A percentile compares a stretch with the other conserved stretches of the same genome.
Evolutionary conservation across 257 asterid genomes (phyloP).

Genomic region (Gentiana macrophylla): DNA sequence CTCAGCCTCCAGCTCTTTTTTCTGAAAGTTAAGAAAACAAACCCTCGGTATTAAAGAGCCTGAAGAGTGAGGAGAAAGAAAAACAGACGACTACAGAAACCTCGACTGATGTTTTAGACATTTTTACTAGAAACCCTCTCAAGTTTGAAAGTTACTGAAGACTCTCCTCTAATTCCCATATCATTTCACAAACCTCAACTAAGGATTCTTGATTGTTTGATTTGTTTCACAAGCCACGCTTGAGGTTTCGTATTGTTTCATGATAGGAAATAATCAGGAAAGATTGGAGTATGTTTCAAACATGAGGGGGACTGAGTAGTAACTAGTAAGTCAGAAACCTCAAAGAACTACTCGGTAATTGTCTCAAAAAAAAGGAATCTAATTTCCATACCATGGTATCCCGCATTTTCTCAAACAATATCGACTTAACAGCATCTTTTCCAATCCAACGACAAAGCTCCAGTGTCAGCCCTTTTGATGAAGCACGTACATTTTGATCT

Average conservation of each 20-base stretch:
- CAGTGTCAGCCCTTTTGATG: conserved; percentile 88
- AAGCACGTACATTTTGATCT: conserved; percentile 99
- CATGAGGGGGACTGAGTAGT: not conserved
- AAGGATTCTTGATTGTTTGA: too few relatives aligned
- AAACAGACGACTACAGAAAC: too few relatives aligned
- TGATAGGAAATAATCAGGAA: too few relatives aligned
- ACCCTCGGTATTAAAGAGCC: conserved; percentile 4
- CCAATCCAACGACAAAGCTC: conserved; percentile 99
- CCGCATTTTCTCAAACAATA: conserved; percentile 95
- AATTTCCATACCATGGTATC: conserved; percentile 80
- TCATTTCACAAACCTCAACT: too few relatives aligned
- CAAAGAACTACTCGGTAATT: too few relatives aligned
- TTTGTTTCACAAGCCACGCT: too few relatives aligned
- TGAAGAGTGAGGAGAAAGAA: not conserved
- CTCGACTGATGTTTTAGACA: too few relatives aligned
- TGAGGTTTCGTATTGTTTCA: too few relatives aligned
- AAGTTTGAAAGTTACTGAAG: too few relatives aligned
- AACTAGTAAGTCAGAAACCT: not conserved
- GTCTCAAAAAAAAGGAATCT: too few relatives aligned
- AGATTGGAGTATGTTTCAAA: not conserved
- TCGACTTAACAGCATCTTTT: conserved; percentile 93
- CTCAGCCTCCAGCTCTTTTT: conserved; percentile 98
- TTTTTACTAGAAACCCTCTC: too few relatives aligned
- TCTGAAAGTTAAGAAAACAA: conserved; percentile 35
- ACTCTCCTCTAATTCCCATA: too few relatives aligned